Conservation (phyloP, 2,329 filamentous ascomycete species). For the Calonectria pseudoreteaudii region DNA sequence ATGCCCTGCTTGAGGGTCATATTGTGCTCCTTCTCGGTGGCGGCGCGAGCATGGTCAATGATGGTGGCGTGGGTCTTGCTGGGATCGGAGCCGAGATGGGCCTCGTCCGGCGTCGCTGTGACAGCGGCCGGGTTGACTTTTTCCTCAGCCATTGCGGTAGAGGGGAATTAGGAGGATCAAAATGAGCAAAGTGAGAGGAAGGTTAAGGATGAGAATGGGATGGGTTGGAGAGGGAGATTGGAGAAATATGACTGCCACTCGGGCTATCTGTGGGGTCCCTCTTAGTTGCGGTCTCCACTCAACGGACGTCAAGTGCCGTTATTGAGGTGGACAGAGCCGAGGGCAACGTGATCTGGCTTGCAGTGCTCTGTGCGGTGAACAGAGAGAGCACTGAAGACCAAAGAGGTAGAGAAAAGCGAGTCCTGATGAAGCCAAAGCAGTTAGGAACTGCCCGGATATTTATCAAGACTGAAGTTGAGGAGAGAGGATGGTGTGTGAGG, state of each 20-base stretch:
- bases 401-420: not conserved
- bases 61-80: constrained; percentile 45
- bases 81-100: constrained; percentile 16
- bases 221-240: constrained; percentile 9
- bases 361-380: not conserved
- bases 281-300: constrained; percentile 23
- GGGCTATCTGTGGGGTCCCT: constrained; percentile 24
- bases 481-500: constrained; percentile 13
- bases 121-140: constrained; percentile 32
- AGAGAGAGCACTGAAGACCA: not conserved
- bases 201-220: constrained; percentile 7
- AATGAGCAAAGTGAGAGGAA: not conserved
- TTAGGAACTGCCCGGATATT: not conserved
- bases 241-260: constrained; percentile 14
- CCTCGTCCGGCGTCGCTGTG: constrained; percentile 24
- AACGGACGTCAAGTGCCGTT: constrained; percentile 8
- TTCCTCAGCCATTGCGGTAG: constrained; percentile 25
- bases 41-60: constrained; percentile 53
- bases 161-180: not conserved
- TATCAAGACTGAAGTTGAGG: not conserved
- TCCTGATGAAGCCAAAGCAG: not conserved
- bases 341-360: not conserved
- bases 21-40: constrained; percentile 71
- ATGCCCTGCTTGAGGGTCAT: constrained; percentile 84
- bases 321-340: constrained; percentile 1